phyloP scores from a whole-genome alignment of 257 asterid genomes.

The Plantago elongata region DNA sequence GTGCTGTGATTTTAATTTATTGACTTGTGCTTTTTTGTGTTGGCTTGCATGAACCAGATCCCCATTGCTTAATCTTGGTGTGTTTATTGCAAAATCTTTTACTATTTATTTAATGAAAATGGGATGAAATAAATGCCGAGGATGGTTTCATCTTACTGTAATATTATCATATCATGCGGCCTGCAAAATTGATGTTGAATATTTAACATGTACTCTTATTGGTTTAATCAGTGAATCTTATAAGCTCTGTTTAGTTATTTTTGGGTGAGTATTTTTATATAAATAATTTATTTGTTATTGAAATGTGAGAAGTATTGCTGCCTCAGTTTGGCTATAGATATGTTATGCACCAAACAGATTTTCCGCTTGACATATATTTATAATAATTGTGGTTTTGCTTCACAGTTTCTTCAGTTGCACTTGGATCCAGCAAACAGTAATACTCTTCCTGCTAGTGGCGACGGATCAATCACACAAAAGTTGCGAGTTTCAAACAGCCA shows the following conservation, averaged over 20 bases:
- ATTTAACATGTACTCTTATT: slow-evolving; percentile 9
- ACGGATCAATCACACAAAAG: slow-evolving; percentile 68
- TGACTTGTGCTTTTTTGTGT: not conserved
- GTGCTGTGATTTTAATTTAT: slow-evolving; percentile 7
- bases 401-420: slow-evolving; percentile 93
- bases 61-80: slow-evolving; percentile 3
- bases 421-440: slow-evolving; percentile 91
- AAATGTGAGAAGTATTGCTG: not conserved
- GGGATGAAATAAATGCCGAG: slow-evolving; percentile 1
- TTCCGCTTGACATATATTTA: not conserved
- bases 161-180: not conserved
- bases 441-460: slow-evolving; percentile 65
- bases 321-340: not conserved
- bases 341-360: slow-evolving; percentile 4
- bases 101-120: not conserved
- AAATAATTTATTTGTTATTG: too few species aligned
- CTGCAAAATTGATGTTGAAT: slow-evolving; percentile 5
- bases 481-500: slow-evolving; percentile 77
- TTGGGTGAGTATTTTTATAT: slow-evolving; percentile 6
- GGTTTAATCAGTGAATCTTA: slow-evolving; percentile 4
- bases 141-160: slow-evolving; percentile 8
- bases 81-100: not conserved
- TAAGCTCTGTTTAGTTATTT: not conserved
- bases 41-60: slow-evolving; percentile 13
- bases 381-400: slow-evolving; percentile 20